Base-by-base conservation (phyloP, 2,329 filamentous ascomycete genomes). In the Stemphylium lycopersici region DNA sequence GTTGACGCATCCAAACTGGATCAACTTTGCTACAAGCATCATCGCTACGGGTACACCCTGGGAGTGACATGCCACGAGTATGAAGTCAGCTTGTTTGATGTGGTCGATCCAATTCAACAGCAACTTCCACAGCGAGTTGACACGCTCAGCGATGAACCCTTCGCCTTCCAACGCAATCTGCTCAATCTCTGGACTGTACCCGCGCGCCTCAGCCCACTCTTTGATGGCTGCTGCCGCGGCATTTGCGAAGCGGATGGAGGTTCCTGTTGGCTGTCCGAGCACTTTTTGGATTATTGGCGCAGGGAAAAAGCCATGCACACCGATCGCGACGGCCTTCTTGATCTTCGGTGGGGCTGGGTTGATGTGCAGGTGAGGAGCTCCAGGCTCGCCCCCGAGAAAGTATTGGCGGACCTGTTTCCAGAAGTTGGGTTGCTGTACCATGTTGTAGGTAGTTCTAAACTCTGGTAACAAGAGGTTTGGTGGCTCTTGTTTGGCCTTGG, bases 101-200 rank as follows among this genome's bases (percentile, higher is more conserved):
- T 93, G 88, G 33, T 96, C 91, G 61, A 97, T 90, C 91, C 92
- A 96, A 73, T 97, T 97, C 24, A 97, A 81, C 50, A 99, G 81
- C 8, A 98, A 81, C 75, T 93, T 96, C 95, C 95, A 99, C 6
- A 99, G 79, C 34, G 96, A 90, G 56, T 96, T 90, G 1, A 98
- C 91, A 6, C 95, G 85, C 59, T 98, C 93, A 2, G 84, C 84
- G 41, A 99, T 95, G 72, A 90, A 91, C 20, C 95, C 95, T 76
- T 99, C 95, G 18, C 93, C 93, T 77, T 99, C 95, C 0, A 99
- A 82, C 0, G 93, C 91, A 12, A 98, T 90, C 71, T 96, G 97
- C 69, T 97, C 92, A 50, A 99, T 91, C 63, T 96, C 89, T 58
- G 92, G 89, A 2, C 82, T 78, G 56, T 88, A 91, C 0, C 90